Conservation (phyloP, 2,329 filamentous ascomycete genomes). For the Pyricularia sp. region DNA sequence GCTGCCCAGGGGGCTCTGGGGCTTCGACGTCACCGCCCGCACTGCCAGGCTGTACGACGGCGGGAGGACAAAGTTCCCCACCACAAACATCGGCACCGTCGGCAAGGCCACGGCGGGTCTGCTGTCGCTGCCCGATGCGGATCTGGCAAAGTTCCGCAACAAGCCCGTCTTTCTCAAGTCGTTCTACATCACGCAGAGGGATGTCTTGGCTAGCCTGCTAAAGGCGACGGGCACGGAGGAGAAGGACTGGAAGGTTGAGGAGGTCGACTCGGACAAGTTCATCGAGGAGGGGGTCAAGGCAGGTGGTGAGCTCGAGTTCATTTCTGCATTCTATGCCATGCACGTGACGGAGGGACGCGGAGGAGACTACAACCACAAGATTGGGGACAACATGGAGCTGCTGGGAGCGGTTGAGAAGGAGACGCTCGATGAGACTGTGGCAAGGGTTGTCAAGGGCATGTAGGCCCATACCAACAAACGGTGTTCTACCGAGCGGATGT, state of each 20-base stretch:
- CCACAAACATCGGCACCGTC: constrained; percentile 49
- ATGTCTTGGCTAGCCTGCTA: constrained; percentile 55
- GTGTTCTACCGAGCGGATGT: neutral
- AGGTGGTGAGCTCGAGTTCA: neutral
- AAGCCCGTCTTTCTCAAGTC: constrained; percentile 37
- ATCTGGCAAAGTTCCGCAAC: constrained; percentile 1
- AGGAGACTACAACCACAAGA: constrained; percentile 2
- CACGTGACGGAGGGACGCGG: constrained; percentile 2
- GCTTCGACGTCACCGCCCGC: constrained; percentile 16
- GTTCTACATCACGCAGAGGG: constrained; percentile 50
- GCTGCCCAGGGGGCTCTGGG: constrained; percentile 23
- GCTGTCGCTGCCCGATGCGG: constrained; percentile 27
- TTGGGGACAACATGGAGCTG: neutral
- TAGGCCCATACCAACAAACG: neutral
- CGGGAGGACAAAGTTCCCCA: constrained; percentile 45
- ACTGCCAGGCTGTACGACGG: constrained; percentile 36
- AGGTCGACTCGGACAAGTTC: neutral
- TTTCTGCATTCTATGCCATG: neutral
- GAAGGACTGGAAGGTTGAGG: constrained; percentile 49
- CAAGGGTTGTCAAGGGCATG: neutral
- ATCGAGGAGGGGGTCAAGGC: neutral
- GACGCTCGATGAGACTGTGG: neutral
- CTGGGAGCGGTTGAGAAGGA: constrained; percentile 4
- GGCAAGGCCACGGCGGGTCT: constrained; percentile 27
- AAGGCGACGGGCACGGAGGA: constrained; percentile 47